A percentile compares a stretch with the other conserved stretches of the same genome.
Conservation (phyloP, 495 filamentous ascomycete species). For the Cercophora scortea region DNA sequence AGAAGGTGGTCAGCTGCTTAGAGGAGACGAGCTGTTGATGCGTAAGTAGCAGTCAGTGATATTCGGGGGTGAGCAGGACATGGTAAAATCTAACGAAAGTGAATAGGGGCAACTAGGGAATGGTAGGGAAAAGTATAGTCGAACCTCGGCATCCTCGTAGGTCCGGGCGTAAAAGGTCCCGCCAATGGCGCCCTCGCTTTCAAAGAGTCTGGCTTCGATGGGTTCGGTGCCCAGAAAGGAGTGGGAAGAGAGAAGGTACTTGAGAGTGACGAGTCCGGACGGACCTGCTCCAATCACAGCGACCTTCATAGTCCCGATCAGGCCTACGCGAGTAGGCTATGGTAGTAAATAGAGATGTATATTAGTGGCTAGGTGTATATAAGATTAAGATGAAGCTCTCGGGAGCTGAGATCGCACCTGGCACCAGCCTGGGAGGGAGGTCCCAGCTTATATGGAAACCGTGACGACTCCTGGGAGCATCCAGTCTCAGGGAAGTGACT, state of each 20-base stretch:
- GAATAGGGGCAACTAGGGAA: neutral
- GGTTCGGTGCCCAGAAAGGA: constrained; percentile 16
- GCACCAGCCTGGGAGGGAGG: too few relatives aligned
- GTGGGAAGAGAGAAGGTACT: constrained; percentile 32
- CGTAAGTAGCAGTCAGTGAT: neutral
- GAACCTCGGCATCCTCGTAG: constrained; percentile 30
- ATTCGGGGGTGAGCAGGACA: too few relatives aligned
- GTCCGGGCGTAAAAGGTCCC: constrained; percentile 24
- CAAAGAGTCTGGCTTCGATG: constrained; percentile 27
- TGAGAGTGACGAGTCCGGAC: constrained; percentile 37
- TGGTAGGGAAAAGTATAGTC: neutral
- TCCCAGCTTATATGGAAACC: too few relatives aligned
- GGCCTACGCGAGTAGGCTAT: too few relatives aligned
- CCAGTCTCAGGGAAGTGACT: too few relatives aligned
- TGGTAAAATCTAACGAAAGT: too few relatives aligned
- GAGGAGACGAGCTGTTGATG: constrained; percentile 30
- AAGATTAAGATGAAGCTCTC: too few relatives aligned
- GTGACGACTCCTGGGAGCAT: too few relatives aligned
- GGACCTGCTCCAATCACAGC: constrained; percentile 39
- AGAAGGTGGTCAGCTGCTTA: constrained; percentile 33
- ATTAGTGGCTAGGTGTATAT: too few relatives aligned
- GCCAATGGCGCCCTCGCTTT: constrained; percentile 15
- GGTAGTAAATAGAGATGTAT: too few relatives aligned
- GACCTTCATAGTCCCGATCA: constrained; percentile 11
- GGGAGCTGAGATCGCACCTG: too few relatives aligned